These are phyloP conservation scores for Periglandula ipomoeae DNA, from an alignment of 2,329 filamentous ascomycete species.

Conservation along the genomic window DNA sequence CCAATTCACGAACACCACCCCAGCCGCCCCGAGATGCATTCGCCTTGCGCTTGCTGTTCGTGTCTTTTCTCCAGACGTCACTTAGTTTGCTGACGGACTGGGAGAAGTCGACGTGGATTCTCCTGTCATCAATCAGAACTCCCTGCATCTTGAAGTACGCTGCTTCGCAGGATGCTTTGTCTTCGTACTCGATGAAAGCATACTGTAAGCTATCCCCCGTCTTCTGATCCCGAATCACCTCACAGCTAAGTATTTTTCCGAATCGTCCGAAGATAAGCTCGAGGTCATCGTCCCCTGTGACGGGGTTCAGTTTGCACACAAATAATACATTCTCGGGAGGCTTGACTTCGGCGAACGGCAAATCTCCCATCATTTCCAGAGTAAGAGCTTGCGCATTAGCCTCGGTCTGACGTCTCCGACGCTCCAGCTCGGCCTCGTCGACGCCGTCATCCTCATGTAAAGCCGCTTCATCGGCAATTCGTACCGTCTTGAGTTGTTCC, in stretches of 20 bases:
- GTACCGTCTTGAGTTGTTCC: conserved; percentile 80
- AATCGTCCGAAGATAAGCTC: conserved; percentile 96
- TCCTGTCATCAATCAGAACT: conserved; percentile 90
- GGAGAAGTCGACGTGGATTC: conserved; percentile 97
- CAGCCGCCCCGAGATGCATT: conserved; percentile 62
- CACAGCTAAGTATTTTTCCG: conserved; percentile 87
- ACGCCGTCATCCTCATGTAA: conserved; percentile 60
- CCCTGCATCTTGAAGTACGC: conserved; percentile 99
- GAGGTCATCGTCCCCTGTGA: conserved; percentile 89
- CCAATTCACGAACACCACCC: conserved; percentile 78
- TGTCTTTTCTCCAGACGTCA: conserved; percentile 78
- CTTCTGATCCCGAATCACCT: conserved; percentile 88
- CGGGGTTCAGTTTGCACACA: conserved; percentile 96
- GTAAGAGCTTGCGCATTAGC: conserved; percentile 90
- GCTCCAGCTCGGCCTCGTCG: conserved; percentile 75
- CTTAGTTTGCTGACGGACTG: conserved; percentile 86
- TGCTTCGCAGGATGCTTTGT: conserved; percentile 84
- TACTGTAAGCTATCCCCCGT: conserved; percentile 95
- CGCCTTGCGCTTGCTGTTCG: conserved; percentile 67
- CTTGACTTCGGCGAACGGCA: conserved; percentile 95
- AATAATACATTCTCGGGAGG: conserved; percentile 96
- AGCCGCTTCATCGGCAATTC: conserved; percentile 83
- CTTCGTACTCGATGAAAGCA: conserved; percentile 93
- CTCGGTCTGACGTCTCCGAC: conserved; percentile 74
- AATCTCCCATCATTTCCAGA: conserved; percentile 93